Evolutionary conservation across 805 yeast species (phyloP), one percentile per base, ranked within the genome.

Genomic region (Candida oleophila): DNA sequence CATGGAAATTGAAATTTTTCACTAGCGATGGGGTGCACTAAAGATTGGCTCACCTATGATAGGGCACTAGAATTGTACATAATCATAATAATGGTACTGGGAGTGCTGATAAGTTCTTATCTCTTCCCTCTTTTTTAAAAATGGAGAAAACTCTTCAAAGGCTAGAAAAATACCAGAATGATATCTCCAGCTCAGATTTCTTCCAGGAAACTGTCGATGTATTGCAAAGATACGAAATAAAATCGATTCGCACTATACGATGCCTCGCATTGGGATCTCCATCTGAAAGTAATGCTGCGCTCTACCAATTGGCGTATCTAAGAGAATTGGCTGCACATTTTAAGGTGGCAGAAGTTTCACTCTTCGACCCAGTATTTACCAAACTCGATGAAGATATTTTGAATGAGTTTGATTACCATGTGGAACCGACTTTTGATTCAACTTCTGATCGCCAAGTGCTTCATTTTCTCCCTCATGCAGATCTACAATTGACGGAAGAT

Each of bases 181-280:
- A 34, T 33, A 22, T 64, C 53, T 46, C 51, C 59, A 44, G 43
- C 41, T 56, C 61, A 4, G 42, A 43, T 2, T 48, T 76, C 49
- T 64, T 66, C 44, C n/a, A 47, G 7, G 59, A 62, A 16, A 45
- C 72, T 5, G 22, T 45, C 1, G 44, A 53, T 3, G 38, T 53
- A 0, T 42, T 70, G 4, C 44, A 47, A 3, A 32, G 36, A 2
- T 30, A 40, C 9, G 9, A 34, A 4, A 19, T 25, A 16, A 19
- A 3, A 3, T 21, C 21, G 14, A 36, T 59, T 30, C 47, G 53
- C 3, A 53, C 48, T 22, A 73, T 87, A 49, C 68, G 89, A 54
- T 87, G 92, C 55, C 62, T 87, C 25, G 95, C 92, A 0, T 65
- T 87, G 18, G 96, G 95, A 0, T 73, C 82, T 3, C 86, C 89